Evolutionary conservation across 148 eudicot genomes (phyloP), one percentile per base, ranked within the genome.

Genomic region (Amaranthus palmeri): DNA sequence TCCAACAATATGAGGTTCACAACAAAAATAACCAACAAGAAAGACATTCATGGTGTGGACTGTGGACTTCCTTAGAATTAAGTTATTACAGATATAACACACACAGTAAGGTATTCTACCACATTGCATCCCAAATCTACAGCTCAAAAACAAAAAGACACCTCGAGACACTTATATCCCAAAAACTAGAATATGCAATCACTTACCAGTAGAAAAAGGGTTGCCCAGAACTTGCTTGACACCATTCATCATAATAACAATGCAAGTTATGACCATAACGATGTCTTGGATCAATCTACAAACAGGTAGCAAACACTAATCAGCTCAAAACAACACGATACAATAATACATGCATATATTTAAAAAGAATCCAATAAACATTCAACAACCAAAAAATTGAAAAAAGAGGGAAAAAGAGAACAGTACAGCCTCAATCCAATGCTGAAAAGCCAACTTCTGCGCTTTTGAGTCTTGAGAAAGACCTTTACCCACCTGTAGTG

Each of bases 351-450:
- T 7, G 2, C 53, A 8, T 52, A 3, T 5, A 7, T 25, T 17
- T 4, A 25, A 51, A 55, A 10, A 15, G 2, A 43, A 3, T 25
- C 36, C 36, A 25, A 57, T 15, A 70, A 48, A n/a, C 7, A 4
- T 13, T 8, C 50, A 54, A n/a, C 46, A 45, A 8, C 13, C 49
- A 50, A 50, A 15, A 44, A 14, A n/a, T 1, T 15, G 10, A 58
- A 42, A 15, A 17, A 7, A 10, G 70, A 66, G 0, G 45, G 54
- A 46, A 68, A 51, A 50, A 6, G 36, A 68, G 65, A 60, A 73
- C 56, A 74, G 85, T 86, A 93, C 98, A 77, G 95, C 97, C 79
- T 93, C 96, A 86, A 93, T 91, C 98, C 98, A 93, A 79, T 93
- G 97, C 72, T 91, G 92, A 68, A 93, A 88, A 77, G 96, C 97